Conservation (phyloP, 2,329 filamentous ascomycete genomes). For the Teratosphaeria pseudoeucalypti region DNA sequence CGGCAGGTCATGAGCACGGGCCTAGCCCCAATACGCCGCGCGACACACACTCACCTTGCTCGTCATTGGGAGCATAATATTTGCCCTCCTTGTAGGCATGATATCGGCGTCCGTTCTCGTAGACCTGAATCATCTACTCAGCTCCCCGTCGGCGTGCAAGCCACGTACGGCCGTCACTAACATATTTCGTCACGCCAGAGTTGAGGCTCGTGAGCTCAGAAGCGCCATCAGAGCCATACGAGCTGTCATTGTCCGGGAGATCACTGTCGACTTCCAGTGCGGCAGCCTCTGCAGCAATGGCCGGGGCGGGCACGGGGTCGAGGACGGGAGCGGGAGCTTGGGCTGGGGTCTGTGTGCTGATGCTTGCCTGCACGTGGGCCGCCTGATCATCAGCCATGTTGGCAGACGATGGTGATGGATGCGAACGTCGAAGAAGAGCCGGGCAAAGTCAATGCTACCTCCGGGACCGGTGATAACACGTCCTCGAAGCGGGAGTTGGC, state of each 20-base stretch:
- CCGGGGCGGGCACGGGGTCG: background rate
- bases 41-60: conserved; percentile 5
- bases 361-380: background rate
- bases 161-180: conserved; percentile 10
- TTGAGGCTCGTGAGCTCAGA: conserved; percentile 14
- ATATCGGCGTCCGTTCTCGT: conserved; percentile 19
- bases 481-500: background rate
- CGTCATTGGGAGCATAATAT: conserved; percentile 26
- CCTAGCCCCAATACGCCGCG: background rate
- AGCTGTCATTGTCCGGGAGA: conserved; percentile 14
- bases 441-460: background rate
- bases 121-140: background rate
- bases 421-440: background rate
- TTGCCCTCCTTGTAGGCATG: conserved; percentile 21
- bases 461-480: background rate
- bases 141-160: background rate
- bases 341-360: background rate
- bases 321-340: background rate
- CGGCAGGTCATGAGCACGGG: background rate
- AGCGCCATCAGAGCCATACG: conserved; percentile 18
- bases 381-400: background rate
- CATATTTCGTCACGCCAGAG: conserved; percentile 4
- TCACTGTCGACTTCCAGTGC: conserved; percentile 17
- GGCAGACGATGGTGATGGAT: background rate
- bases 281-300: background rate